These are phyloP conservation scores for Pseudozyma hubeiensis DNA, from an alignment of 1,284 basidiomycete species.

Conservation along the genomic window DNA sequence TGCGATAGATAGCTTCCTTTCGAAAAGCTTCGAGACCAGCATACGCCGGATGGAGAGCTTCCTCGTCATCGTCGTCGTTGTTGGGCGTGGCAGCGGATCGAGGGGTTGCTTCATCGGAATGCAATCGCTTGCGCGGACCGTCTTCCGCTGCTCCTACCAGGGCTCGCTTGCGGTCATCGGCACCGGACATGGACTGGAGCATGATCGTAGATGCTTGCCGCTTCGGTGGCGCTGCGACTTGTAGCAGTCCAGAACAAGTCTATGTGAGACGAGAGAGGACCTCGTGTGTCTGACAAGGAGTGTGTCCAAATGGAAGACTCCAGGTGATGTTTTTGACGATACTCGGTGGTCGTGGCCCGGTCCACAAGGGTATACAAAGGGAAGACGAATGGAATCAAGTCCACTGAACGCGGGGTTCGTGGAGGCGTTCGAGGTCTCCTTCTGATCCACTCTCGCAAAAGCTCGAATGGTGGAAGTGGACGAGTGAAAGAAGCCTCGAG, in stretches of 20 bases:
- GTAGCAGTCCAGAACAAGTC: background rate
- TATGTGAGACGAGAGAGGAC: too few species aligned
- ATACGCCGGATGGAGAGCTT: conserved; percentile 33
- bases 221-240: background rate
- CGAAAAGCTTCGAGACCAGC: conserved; percentile 51
- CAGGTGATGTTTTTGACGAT: background rate
- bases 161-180: conserved; percentile 58
- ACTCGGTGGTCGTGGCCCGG: background rate
- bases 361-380: background rate
- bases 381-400: background rate
- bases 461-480: too few species aligned
- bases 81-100: conserved; percentile 24
- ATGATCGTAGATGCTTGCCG: conserved; percentile 9
- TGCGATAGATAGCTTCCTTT: conserved; percentile 65
- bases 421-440: too few species aligned
- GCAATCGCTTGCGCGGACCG: conserved; percentile 45
- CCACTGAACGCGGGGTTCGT: too few species aligned
- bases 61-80: conserved; percentile 41
- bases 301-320: background rate
- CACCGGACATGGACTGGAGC: conserved; percentile 41
- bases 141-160: conserved; percentile 28
- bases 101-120: conserved; percentile 24
- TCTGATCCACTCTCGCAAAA: too few species aligned
- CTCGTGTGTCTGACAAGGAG: background rate
- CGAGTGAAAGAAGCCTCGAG: too few species aligned